Base-by-base conservation (phyloP, 441 rosid genomes). In the Erysimum pusillum region DNA sequence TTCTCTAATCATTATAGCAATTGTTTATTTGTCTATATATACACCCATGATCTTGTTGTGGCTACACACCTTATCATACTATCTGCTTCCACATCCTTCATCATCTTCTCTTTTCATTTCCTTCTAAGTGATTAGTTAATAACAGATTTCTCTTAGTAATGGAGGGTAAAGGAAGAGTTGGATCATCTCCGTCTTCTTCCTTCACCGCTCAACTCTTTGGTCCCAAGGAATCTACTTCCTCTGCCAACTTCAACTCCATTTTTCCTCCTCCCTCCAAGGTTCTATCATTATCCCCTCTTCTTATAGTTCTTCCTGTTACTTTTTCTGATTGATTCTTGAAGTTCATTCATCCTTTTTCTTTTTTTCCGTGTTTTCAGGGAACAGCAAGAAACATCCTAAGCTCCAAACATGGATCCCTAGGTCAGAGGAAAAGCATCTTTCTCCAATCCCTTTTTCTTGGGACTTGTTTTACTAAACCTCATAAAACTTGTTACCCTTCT, bases 171-270 rank as follows among this genome's bases (percentile, higher is more conserved):
- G 86, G 81, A 71, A 75, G 80, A 76, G 69, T 64, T 36, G 70
- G 82, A 68, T 81, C 80, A 46, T 63, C 76, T n/a, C 41, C 60
- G 4, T 61, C 73, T 70, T 78, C 82, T 53, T 89, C 90, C 2
- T 85, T 87, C 69, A 80, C 88, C 10, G 71, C 89, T 73, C 87
- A 90, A 51, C 89, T 93, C 74, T 93, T 88, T 76, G 92, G 96
- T 71, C 80, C 76, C 76, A 93, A 85, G 77, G 88, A 89, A 63
- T 73, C 85, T 31, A 67, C 90, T 10, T 84, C 93, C 6, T 57
- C 88, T n/a, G 83, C 90, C 66, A 83, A 71, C 53, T 87, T 91
- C 58, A 85, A 88, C 44, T 88, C 97, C 41, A 88, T 94, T 71
- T 89, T 91, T 54, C 80, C 91, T 64, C 86, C 83, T 60, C 88